phyloP scores from a whole-genome alignment of 192 early-diverging fungal species.

The Podila verticillata region DNA sequence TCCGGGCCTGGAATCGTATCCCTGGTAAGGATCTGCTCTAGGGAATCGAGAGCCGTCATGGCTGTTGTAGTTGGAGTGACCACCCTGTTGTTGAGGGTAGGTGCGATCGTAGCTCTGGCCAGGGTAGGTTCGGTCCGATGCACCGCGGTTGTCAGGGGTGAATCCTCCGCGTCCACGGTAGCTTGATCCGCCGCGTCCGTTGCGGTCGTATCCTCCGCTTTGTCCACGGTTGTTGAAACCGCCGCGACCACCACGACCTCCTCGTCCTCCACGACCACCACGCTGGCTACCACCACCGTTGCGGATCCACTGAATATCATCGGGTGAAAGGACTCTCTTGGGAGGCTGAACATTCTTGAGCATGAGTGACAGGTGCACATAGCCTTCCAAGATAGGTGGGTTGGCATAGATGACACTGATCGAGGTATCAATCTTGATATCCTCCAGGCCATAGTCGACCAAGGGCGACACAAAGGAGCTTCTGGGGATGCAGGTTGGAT shows the following conservation, averaged over 20 bases:
- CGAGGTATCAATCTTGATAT: conserved; percentile 71
- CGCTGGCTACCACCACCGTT: conserved; percentile 56
- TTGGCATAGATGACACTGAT: conserved; percentile 58
- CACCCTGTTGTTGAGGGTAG: conserved; percentile 28
- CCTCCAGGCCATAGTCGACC: conserved; percentile 58
- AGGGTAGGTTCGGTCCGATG: conserved; percentile 32
- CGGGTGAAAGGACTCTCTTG: conserved; percentile 33
- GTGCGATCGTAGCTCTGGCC: conserved; percentile 43
- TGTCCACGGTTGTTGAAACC: conserved; percentile 46
- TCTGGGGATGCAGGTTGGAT: conserved; percentile 69
- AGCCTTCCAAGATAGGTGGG: conserved; percentile 23
- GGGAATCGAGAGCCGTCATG: conserved; percentile 45
- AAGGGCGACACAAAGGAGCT: conserved; percentile 68
- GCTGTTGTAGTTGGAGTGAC: conserved; percentile 27
- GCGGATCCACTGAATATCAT: conserved; percentile 56
- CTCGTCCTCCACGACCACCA: conserved; percentile 47
- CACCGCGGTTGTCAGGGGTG: conserved; percentile 46
- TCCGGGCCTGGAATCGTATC: conserved; percentile 42
- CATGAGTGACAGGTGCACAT: conserved; percentile 35
- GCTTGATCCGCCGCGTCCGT: conserved; percentile 33
- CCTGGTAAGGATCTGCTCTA: conserved; percentile 34
- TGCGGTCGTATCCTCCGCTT: conserved; percentile 26
- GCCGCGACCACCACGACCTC: conserved; percentile 32
- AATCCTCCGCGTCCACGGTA: conserved; percentile 30
- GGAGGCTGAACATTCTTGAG: conserved; percentile 45